Percentiles rank a stretch among this genome's conserved stretches.
Conservation (phyloP, 768 basidiomycete species). For the Nevesoporus exiguus region DNA sequence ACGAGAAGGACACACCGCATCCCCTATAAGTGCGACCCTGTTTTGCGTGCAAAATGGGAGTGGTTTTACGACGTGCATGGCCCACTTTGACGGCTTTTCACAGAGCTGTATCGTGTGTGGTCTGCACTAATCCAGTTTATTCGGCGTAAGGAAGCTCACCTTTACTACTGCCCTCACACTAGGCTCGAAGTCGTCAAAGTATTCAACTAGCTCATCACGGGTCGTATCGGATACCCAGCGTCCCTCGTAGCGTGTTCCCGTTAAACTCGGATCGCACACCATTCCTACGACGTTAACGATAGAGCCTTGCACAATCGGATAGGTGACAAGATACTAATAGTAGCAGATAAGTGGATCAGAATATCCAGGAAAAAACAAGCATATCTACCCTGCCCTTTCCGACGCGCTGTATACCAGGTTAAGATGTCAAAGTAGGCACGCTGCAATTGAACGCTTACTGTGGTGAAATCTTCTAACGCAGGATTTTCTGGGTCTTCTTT, state of each 20-base stretch:
- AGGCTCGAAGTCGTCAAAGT: slow-evolving; percentile 36
- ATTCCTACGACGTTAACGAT: slow-evolving; percentile 37
- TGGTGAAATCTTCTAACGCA: slow-evolving; percentile 15
- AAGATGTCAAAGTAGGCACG: not conserved
- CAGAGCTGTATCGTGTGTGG: slow-evolving; percentile 27
- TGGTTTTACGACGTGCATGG: slow-evolving; percentile 40
- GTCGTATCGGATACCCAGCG: slow-evolving; percentile 29
- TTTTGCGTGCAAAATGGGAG: slow-evolving; percentile 39
- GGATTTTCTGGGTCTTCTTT: slow-evolving; percentile 22
- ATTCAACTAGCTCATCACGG: slow-evolving; percentile 32
- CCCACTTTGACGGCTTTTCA: slow-evolving; percentile 40
- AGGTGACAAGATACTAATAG: slow-evolving; percentile 37
- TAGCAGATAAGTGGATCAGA: not conserved
- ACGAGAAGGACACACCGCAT: slow-evolving; percentile 36
- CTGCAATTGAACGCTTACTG: slow-evolving; percentile 18
- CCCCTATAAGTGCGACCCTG: slow-evolving; percentile 46
- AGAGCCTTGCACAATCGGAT: slow-evolving; percentile 37
- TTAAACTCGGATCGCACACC: slow-evolving; percentile 26
- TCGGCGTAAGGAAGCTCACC: slow-evolving; percentile 12
- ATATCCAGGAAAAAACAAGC: not conserved
- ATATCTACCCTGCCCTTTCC: slow-evolving; percentile 7
- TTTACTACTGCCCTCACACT: slow-evolving; percentile 30
- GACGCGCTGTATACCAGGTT: slow-evolving; percentile 15
- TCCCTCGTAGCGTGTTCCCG: slow-evolving; percentile 31
- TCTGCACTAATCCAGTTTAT: not conserved